phyloP scores from a whole-genome alignment of 1,284 basidiomycete species.

The Microbotryum violaceum region DNA sequence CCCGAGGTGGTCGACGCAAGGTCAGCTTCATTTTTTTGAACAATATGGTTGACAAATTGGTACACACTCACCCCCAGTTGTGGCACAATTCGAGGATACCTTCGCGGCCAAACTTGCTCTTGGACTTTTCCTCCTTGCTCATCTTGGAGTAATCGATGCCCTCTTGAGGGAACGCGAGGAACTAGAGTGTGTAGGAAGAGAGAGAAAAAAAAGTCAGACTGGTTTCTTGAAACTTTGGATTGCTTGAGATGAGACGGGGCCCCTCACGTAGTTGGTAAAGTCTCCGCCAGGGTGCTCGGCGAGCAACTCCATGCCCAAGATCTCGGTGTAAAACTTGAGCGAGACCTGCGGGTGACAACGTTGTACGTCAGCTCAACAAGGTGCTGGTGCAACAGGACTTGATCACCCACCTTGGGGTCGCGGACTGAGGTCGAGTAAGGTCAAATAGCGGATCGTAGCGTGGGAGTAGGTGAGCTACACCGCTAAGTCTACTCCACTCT shows the following conservation, averaged over 20 bases:
- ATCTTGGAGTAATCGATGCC: conserved; percentile 28
- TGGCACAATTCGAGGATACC: conserved; percentile 52
- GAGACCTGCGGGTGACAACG: conserved; percentile 4
- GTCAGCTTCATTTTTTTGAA: too few species aligned
- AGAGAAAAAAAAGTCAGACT: conserved; percentile 33
- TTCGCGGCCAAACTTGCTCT: conserved; percentile 42
- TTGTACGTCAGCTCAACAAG: conserved; percentile 34
- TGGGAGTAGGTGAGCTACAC: too few species aligned
- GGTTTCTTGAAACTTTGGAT: not conserved
- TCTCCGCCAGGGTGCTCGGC: conserved; percentile 39
- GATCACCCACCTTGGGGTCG: conserved; percentile 37
- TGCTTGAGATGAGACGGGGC: conserved; percentile 1
- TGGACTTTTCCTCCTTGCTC: conserved; percentile 39
- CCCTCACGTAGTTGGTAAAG: conserved; percentile 42
- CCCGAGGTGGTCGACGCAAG: too few species aligned
- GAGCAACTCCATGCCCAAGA: conserved; percentile 32
- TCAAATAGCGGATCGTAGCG: too few species aligned
- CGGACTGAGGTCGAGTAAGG: not conserved
- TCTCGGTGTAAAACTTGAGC: conserved; percentile 17
- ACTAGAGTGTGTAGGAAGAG: not conserved
- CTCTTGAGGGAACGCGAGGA: conserved; percentile 22
- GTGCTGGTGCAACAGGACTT: conserved; percentile 54
- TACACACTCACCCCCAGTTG: conserved; percentile 5
- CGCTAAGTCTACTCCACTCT: too few species aligned
- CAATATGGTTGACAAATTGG: not conserved